Conservation (phyloP, 164 flowering plant species). For the Litsea cubeba region DNA sequence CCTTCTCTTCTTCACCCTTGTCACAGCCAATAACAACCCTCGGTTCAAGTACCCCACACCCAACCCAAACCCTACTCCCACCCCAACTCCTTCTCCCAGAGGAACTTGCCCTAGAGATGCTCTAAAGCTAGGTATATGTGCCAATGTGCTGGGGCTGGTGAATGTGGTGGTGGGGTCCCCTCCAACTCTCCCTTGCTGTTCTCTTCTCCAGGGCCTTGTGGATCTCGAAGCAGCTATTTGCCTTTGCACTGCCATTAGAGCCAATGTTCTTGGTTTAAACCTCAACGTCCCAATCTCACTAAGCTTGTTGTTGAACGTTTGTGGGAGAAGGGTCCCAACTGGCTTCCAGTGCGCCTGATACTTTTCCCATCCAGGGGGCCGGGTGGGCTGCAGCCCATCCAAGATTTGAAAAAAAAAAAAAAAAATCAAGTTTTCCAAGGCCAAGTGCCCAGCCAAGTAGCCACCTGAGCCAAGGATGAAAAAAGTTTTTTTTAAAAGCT, state of each 20-base stretch:
- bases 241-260: conserved; percentile 73
- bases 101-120: conserved; percentile 55
- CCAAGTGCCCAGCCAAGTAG: too few relatives aligned
- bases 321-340: conserved; percentile 55
- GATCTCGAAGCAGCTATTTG: conserved; percentile 77
- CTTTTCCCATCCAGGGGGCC: too few relatives aligned
- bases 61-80: conserved; percentile 4
- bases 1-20: conserved; percentile 54
- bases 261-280: conserved; percentile 53
- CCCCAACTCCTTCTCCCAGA: neutral
- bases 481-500: too few relatives aligned
- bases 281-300: conserved; percentile 51
- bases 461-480: too few relatives aligned
- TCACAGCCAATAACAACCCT: conserved; percentile 23
- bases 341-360: conserved; percentile 52
- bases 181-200: conserved; percentile 54
- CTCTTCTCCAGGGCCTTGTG: conserved; percentile 45
- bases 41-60: conserved; percentile 21
- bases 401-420: too few relatives aligned
- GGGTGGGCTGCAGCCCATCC: too few relatives aligned
- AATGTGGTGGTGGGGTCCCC: conserved; percentile 50
- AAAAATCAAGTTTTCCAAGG: too few relatives aligned
- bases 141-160: conserved; percentile 44
- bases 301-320: conserved; percentile 52
- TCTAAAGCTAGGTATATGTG: conserved; percentile 68